phyloP scores from a whole-genome alignment of 805 yeast species.

The Saccharomycopsis lassenensis region DNA sequence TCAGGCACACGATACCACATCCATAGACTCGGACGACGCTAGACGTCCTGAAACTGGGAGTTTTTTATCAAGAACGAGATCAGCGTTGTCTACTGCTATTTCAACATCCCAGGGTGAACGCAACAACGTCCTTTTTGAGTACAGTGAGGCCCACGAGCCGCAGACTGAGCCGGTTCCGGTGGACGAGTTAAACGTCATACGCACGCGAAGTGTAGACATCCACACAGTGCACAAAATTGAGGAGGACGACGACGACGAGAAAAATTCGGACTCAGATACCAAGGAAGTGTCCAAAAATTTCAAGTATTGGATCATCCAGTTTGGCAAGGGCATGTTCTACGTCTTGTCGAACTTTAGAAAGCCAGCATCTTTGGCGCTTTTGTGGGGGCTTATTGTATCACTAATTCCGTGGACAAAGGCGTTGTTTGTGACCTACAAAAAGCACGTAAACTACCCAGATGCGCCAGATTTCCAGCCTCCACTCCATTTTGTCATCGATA shows the following conservation, averaged over 20 bases:
- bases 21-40: neutral
- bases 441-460: conserved; percentile 33
- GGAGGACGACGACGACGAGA: neutral
- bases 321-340: no score
- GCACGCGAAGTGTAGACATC: no score
- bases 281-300: no score
- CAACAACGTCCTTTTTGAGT: conserved; percentile 8
- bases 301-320: no score
- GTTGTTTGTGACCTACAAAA: conserved; percentile 42
- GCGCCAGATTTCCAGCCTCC: conserved; percentile 91
- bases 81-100: no score
- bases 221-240: neutral
- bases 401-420: conserved; percentile 87
- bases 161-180: neutral
- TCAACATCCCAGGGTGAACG: no score
- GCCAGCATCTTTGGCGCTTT: conserved; percentile 65
- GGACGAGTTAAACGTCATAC: neutral
- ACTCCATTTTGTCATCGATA: conserved; percentile 76
- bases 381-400: conserved; percentile 52
- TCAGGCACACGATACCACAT: neutral
- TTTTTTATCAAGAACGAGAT: neutral
- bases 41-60: no score
- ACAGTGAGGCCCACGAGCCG: conserved; percentile 6
- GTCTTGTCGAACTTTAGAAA: conserved; percentile 45
- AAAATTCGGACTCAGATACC: neutral